Percentiles rank a stretch among this genome's conserved stretches.
phyloP scores from a whole-genome alignment of 2,329 filamentous ascomycete genomes.

The Endocalyx cinctus region DNA sequence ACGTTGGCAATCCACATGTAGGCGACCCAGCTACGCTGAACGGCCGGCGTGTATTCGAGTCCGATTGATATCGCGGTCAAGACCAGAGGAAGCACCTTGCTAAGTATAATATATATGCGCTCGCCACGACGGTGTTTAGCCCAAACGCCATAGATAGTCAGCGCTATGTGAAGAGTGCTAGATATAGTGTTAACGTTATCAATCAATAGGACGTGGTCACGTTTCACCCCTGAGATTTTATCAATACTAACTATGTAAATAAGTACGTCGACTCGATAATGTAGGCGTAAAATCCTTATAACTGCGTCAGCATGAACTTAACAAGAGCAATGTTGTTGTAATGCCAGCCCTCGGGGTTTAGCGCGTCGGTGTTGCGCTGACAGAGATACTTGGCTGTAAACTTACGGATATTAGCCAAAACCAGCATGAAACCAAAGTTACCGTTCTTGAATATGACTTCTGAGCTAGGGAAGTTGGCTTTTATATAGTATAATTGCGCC shows the following conservation, averaged over 20 bases:
- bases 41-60: conserved; percentile 13
- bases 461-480: conserved; percentile 17
- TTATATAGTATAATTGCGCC: conserved; percentile 17
- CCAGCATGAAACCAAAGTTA: conserved; percentile 19
- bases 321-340: no score
- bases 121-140: conserved; percentile 6
- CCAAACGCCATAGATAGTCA: conserved; percentile 13
- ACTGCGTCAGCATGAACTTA: no score
- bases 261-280: conserved; percentile 17
- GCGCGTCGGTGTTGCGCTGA: background rate
- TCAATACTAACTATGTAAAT: conserved; percentile 12
- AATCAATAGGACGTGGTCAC: no score
- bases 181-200: conserved; percentile 2
- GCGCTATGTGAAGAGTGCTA: conserved; percentile 14
- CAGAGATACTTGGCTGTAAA: background rate
- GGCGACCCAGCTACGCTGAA: conserved; percentile 16
- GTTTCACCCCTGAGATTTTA: no score
- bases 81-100: conserved; percentile 12
- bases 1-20: conserved; percentile 19
- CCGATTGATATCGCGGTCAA: conserved; percentile 14
- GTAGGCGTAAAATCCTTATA: conserved; percentile 19
- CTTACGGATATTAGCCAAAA: conserved; percentile 17
- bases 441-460: conserved; percentile 21
- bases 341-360: conserved; percentile 3
- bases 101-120: conserved; percentile 5